phyloP scores from a whole-genome alignment of 129 eudicot genomes.

The Scalesia atractyloides region DNA sequence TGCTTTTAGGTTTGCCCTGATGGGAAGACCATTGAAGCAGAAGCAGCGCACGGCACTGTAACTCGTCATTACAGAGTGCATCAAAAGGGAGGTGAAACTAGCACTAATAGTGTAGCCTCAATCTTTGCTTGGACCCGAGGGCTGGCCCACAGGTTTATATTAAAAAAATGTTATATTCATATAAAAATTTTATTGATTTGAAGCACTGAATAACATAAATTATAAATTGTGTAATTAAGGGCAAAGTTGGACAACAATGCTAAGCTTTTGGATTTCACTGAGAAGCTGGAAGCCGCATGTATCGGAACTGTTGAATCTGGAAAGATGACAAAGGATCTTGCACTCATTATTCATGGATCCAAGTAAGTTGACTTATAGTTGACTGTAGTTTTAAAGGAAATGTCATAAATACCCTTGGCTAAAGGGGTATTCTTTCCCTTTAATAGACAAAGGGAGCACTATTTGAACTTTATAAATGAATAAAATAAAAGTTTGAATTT shows the following conservation, averaged over 20 bases:
- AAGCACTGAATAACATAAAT: neutral
- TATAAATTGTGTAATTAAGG: conserved; percentile 34
- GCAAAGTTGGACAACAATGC: conserved; percentile 80
- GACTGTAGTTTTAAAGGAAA: neutral
- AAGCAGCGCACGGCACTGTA: conserved; percentile 94
- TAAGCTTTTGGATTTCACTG: conserved; percentile 68
- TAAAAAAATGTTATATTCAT: neutral
- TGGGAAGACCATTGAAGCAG: conserved; percentile 94
- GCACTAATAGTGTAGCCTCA: conserved; percentile 88
- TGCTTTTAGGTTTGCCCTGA: conserved; percentile 79
- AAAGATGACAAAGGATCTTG: conserved; percentile 96
- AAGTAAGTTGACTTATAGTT: conserved; percentile 43
- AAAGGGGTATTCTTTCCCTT: neutral
- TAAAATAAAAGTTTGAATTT: neutral
- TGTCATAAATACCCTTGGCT: neutral
- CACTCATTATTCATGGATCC: conserved; percentile 77
- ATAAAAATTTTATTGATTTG: neutral
- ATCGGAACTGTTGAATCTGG: conserved; percentile 69
- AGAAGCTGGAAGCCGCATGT: conserved; percentile 87
- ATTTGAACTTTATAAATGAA: neutral
- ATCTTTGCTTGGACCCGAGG: conserved; percentile 95
- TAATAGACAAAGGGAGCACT: neutral
- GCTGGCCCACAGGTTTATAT: conserved; percentile 71
- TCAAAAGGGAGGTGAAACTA: conserved; percentile 89
- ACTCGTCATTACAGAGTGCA: conserved; percentile 89